Conservation (phyloP, 805 yeast genomes). For the Zygosaccharomyces rouxii region DNA sequence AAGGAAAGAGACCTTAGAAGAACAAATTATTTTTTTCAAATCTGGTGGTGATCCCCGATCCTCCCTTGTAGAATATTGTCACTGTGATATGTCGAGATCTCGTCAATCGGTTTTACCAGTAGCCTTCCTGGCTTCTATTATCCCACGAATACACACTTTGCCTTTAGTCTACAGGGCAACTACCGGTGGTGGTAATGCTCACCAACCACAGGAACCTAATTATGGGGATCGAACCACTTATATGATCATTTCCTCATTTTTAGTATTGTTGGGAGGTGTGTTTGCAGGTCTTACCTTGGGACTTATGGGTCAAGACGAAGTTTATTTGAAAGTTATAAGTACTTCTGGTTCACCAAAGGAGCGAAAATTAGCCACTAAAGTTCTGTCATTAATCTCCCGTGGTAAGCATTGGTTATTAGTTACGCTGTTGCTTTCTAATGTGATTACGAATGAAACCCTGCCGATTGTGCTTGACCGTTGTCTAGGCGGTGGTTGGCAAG, state of each 20-base stretch:
- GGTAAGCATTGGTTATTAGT: constrained; percentile 98
- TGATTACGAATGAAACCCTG: constrained; percentile 87
- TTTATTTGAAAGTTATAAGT: constrained; percentile 83
- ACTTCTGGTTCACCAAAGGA: constrained; percentile 77
- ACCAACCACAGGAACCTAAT: background rate
- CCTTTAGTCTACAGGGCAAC: constrained; percentile 2
- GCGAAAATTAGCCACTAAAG: constrained; percentile 63
- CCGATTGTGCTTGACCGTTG: constrained; percentile 92
- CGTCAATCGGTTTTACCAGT: background rate
- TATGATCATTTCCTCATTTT: constrained; percentile 48
- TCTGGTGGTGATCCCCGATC: background rate
- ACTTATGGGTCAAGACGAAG: constrained; percentile 97
- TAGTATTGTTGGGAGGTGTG: constrained; percentile 80
- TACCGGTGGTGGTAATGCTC: background rate
- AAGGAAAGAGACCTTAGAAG: background rate
- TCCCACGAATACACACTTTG: constrained; percentile 6
- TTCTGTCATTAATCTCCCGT: constrained; percentile 61
- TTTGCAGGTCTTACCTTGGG: constrained; percentile 94
- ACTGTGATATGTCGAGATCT: constrained; percentile 1
- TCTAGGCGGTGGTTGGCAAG: constrained; percentile 96
- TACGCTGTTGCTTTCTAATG: constrained; percentile 78
- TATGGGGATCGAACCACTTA: constrained; percentile 42
- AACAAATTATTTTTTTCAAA: background rate
- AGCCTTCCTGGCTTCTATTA: background rate
- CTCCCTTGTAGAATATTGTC: background rate